These are phyloP conservation scores for Sporothrix humicola DNA, from an alignment of 2,329 filamentous ascomycete species.

Conservation along the genomic window DNA sequence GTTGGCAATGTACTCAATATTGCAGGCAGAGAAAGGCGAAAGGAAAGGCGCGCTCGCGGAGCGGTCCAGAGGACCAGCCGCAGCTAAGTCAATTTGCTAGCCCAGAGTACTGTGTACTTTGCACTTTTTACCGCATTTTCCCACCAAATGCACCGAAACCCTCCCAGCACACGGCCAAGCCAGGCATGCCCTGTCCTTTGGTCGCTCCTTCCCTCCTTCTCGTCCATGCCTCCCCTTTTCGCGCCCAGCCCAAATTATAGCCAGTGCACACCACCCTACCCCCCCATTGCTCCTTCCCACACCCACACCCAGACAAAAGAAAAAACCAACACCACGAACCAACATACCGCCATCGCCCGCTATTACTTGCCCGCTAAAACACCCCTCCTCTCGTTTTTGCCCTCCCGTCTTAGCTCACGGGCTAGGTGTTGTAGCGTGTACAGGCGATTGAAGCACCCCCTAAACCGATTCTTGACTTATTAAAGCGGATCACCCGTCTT, in stretches of 20 bases:
- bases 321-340: neutral
- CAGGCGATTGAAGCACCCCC: neutral
- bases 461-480: constrained; percentile 17
- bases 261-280: constrained; percentile 18
- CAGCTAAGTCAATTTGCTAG: constrained; percentile 29
- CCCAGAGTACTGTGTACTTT: constrained; percentile 21
- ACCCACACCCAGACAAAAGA: neutral
- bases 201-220: constrained; percentile 21
- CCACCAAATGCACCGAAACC: neutral
- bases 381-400: constrained; percentile 27
- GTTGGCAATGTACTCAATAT: neutral
- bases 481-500: constrained; percentile 33
- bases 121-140: neutral
- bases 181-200: constrained; percentile 15
- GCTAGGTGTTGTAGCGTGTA: constrained; percentile 16
- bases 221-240: neutral
- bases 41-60: constrained; percentile 28
- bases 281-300: constrained; percentile 24
- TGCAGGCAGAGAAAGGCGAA: neutral
- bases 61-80: constrained; percentile 37
- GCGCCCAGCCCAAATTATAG: constrained; percentile 20
- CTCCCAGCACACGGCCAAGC: constrained; percentile 1
- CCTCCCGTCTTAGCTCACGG: neutral
- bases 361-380: constrained; percentile 21
- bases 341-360: constrained; percentile 3